phyloP scores from a whole-genome alignment of 2,329 filamentous ascomycete species.

The Pseudocercospora vitis region DNA sequence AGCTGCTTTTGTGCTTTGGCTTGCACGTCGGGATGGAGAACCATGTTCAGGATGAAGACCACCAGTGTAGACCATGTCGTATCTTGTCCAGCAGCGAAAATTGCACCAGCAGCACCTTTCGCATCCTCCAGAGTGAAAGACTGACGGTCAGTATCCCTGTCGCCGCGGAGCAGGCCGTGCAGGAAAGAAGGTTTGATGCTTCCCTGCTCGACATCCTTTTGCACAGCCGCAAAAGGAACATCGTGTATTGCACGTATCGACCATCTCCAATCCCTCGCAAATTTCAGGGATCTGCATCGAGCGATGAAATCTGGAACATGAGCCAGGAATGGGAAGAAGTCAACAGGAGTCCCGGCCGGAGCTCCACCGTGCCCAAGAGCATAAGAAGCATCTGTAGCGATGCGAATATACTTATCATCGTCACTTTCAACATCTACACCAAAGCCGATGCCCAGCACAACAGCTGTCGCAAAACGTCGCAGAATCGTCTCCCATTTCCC shows the following conservation, averaged over 20 bases:
- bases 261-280: slow-evolving; percentile 38
- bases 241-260: slow-evolving; percentile 39
- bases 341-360: slow-evolving; percentile 49
- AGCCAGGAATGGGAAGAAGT: slow-evolving; percentile 50
- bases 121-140: slow-evolving; percentile 38
- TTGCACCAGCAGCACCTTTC: slow-evolving; percentile 45
- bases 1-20: slow-evolving; percentile 36
- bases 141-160: slow-evolving; percentile 39
- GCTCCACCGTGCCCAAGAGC: slow-evolving; percentile 45
- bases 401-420: slow-evolving; percentile 47
- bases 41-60: slow-evolving; percentile 38
- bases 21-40: slow-evolving; percentile 31
- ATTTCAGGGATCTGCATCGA: slow-evolving; percentile 30
- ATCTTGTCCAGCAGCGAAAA: slow-evolving; percentile 39
- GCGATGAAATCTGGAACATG: slow-evolving; percentile 44
- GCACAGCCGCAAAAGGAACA: slow-evolving; percentile 41
- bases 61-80: slow-evolving; percentile 32
- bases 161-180: slow-evolving; percentile 41
- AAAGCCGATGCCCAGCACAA: slow-evolving; percentile 48
- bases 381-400: slow-evolving; percentile 44
- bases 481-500: slow-evolving; percentile 40
- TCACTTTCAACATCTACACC: slow-evolving; percentile 48
- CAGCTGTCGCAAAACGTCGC: slow-evolving; percentile 41
- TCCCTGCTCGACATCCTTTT: slow-evolving; percentile 38
- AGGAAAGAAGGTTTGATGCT: slow-evolving; percentile 41